Conservation (phyloP, 1,284 basidiomycete genomes). For the Apiotrichum brassicae region DNA sequence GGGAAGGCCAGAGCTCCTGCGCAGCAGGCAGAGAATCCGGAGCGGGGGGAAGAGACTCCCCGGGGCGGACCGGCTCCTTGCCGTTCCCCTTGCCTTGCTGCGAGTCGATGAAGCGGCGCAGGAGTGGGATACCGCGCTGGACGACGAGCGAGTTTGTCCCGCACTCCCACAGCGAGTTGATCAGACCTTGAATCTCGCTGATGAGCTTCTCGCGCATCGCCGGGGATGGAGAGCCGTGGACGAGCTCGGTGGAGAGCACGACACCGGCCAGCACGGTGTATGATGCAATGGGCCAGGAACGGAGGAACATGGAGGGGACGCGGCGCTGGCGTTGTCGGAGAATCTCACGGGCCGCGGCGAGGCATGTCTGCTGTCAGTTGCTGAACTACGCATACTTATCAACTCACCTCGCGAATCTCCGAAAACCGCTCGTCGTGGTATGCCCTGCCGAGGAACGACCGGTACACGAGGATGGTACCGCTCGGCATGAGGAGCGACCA, state of each 20-base stretch:
- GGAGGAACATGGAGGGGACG: conserved; percentile 29
- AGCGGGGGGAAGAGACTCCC: neutral
- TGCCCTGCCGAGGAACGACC: conserved; percentile 22
- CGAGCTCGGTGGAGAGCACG: conserved; percentile 25
- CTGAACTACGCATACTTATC: neutral
- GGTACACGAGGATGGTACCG: conserved; percentile 19
- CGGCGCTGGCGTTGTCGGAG: conserved; percentile 19
- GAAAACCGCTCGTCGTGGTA: conserved; percentile 26
- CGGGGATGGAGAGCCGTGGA: conserved; percentile 20
- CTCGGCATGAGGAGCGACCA: conserved; percentile 16
- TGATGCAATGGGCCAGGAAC: conserved; percentile 27
- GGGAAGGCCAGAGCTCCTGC: conserved; percentile 16
- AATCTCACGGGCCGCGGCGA: conserved; percentile 25
- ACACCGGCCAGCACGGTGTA: conserved; percentile 27
- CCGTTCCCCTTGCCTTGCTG: neutral
- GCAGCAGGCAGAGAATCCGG: conserved; percentile 1
- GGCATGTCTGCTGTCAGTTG: conserved; percentile 14
- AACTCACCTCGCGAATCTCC: conserved; percentile 19
- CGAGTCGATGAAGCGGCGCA: conserved; percentile 17
- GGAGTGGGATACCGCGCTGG: conserved; percentile 16
- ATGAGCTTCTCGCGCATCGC: conserved; percentile 13
- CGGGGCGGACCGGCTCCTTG: neutral
- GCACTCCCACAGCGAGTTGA: conserved; percentile 18
- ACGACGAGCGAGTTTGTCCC: conserved; percentile 19
- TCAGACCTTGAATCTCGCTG: conserved; percentile 14